Conservation (phyloP, 768 basidiomycete genomes). For the Kwoniella botswanensis region DNA sequence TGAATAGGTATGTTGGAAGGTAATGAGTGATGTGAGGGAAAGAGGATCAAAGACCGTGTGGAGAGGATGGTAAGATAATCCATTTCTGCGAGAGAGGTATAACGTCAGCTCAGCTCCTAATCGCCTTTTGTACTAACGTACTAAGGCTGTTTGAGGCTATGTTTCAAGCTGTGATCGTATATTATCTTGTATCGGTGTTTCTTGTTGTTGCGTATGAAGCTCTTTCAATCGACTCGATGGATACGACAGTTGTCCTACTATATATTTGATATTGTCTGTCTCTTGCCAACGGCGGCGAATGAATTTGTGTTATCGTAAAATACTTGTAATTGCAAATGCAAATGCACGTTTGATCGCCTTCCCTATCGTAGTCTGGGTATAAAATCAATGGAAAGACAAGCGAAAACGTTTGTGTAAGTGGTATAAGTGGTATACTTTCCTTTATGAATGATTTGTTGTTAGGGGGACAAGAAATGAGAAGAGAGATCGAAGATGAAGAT, state of each 20-base stretch:
- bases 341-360: background rate
- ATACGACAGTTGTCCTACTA: too few relatives aligned
- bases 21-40: constrained; percentile 17
- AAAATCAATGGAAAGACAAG: background rate
- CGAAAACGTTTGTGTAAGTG: background rate
- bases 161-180: too few relatives aligned
- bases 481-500: background rate
- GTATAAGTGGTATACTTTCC: background rate
- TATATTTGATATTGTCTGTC: too few relatives aligned
- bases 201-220: too few relatives aligned
- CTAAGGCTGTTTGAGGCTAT: too few relatives aligned
- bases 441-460: background rate
- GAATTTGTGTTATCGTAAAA: too few relatives aligned
- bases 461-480: background rate
- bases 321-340: too few relatives aligned
- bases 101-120: background rate
- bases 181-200: too few relatives aligned
- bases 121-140: too few relatives aligned
- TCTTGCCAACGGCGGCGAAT: too few relatives aligned
- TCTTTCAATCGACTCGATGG: too few relatives aligned
- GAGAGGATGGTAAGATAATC: constrained; percentile 51
- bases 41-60: constrained; percentile 43
- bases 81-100: constrained; percentile 16
- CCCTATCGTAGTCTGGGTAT: background rate
- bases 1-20: background rate